These are phyloP conservation scores for Vitis rupestris DNA, from an alignment of 164 flowering plant genomes.

Conservation along the genomic window DNA sequence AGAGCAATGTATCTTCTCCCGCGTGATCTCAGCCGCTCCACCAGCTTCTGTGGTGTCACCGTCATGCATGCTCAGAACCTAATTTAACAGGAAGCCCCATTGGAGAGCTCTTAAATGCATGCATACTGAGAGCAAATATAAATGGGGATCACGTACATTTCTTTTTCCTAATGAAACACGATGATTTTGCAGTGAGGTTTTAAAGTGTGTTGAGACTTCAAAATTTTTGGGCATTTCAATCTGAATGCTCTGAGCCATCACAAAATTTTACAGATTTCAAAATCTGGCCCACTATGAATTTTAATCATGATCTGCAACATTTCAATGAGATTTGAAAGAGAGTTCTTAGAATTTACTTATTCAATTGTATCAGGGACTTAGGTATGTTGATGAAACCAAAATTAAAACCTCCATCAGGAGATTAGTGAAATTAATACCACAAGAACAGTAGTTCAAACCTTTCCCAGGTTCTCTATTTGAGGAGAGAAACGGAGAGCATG, in stretches of 20 bases:
- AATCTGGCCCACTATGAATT: neutral
- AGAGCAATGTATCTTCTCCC: conserved; percentile 80
- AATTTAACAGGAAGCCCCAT: conserved; percentile 71
- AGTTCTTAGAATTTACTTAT: too few relatives aligned
- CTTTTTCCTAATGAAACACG: neutral
- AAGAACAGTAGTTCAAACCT: conserved; percentile 45
- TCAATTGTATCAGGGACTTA: neutral
- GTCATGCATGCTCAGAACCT: conserved; percentile 83
- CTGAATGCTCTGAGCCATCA: neutral
- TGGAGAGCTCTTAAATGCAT: conserved; percentile 67
- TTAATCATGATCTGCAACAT: too few relatives aligned
- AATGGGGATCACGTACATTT: conserved; percentile 9
- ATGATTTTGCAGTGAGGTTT: neutral
- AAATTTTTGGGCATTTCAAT: neutral
- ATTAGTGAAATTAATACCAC: neutral
- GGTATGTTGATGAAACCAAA: neutral
- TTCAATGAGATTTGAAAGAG: too few relatives aligned
- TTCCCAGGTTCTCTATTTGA: conserved; percentile 78
- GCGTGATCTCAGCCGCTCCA: conserved; percentile 79
- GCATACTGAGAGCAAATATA: conserved; percentile 16
- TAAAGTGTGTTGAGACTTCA: neutral
- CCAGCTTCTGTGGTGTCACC: conserved; percentile 93
- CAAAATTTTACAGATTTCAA: neutral
- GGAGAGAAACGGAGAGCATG: conserved; percentile 85
- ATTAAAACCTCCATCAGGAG: neutral